Evolutionary conservation across 768 basidiomycete species (phyloP).

Genomic region (Psilocybe subaeruginosa): DNA sequence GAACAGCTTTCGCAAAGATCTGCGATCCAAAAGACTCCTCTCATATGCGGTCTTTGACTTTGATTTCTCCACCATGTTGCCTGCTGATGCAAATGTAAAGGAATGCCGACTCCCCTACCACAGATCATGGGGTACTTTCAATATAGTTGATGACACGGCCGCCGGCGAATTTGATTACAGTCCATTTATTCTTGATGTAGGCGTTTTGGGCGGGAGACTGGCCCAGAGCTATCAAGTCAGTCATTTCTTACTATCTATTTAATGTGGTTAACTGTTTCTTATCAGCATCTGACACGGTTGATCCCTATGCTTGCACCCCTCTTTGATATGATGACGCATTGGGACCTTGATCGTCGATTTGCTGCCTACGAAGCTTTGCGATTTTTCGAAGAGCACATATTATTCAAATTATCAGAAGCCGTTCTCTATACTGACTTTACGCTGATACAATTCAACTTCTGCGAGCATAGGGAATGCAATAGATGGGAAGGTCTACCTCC

Average conservation of each 20-base stretch:
- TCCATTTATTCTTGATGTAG: constrained; percentile 29
- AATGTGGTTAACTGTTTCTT: not conserved
- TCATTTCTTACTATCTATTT: not conserved
- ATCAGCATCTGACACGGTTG: not conserved
- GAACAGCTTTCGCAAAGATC: not conserved
- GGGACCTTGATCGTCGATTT: not conserved
- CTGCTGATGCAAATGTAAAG: constrained; percentile 2
- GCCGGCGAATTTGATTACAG: constrained; percentile 29
- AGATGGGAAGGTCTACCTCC: not conserved
- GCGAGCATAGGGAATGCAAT: not conserved
- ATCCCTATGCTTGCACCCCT: not conserved
- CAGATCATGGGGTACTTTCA: constrained; percentile 11
- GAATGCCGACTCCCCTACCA: constrained; percentile 14
- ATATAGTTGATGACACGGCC: constrained; percentile 4
- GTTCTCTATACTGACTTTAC: not conserved
- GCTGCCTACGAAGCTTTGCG: not conserved
- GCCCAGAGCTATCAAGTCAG: constrained; percentile 10
- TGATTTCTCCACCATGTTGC: constrained; percentile 21
- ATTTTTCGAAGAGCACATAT: not conserved
- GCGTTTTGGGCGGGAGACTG: constrained; percentile 17
- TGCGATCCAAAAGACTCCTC: constrained; percentile 16
- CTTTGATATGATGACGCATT: not conserved
- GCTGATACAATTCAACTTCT: not conserved
- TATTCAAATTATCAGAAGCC: not conserved
- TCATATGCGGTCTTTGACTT: constrained; percentile 26